phyloP scores from a whole-genome alignment of 1,284 basidiomycete genomes.

The Cerioporus squamosus region DNA sequence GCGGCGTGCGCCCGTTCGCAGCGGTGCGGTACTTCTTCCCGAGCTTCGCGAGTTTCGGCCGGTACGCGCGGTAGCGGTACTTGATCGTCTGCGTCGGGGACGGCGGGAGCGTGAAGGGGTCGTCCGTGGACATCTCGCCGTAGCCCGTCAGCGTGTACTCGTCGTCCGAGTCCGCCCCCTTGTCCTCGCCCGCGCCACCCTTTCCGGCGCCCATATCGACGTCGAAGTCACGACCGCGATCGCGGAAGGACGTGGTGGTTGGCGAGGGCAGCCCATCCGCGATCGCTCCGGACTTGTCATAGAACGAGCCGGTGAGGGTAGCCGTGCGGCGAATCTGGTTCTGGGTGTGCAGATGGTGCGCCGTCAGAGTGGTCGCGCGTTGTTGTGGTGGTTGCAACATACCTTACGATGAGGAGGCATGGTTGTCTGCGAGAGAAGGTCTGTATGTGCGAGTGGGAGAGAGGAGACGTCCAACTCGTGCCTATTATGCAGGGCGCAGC shows the following conservation, averaged over 20 bases:
- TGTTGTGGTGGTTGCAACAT: background rate
- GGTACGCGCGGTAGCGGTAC: conserved; percentile 27
- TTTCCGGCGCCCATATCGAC: no score
- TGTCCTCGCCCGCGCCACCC: background rate
- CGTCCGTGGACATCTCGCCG: conserved; percentile 20
- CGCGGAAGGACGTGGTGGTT: background rate
- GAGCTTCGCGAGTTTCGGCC: conserved; percentile 20
- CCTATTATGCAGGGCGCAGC: background rate
- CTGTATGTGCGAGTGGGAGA: background rate
- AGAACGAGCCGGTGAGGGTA: conserved; percentile 16
- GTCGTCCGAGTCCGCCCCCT: conserved; percentile 6
- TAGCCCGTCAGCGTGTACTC: conserved; percentile 23
- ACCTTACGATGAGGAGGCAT: conserved; percentile 25
- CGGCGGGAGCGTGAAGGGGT: conserved; percentile 20
- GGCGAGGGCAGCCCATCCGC: conserved; percentile 12
- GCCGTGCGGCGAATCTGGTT: conserved; percentile 12
- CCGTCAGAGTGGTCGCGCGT: background rate
- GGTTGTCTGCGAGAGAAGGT: background rate
- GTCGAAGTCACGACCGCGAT: background rate
- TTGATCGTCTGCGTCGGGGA: conserved; percentile 26
- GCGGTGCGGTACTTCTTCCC: conserved; percentile 17
- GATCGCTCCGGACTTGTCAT: conserved; percentile 21
- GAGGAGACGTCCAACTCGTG: background rate
- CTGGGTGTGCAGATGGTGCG: background rate
- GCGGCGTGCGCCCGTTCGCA: conserved; percentile 11